Evolutionary conservation across 768 basidiomycete genomes (phyloP).

Genomic region (Hericium coralloides): DNA sequence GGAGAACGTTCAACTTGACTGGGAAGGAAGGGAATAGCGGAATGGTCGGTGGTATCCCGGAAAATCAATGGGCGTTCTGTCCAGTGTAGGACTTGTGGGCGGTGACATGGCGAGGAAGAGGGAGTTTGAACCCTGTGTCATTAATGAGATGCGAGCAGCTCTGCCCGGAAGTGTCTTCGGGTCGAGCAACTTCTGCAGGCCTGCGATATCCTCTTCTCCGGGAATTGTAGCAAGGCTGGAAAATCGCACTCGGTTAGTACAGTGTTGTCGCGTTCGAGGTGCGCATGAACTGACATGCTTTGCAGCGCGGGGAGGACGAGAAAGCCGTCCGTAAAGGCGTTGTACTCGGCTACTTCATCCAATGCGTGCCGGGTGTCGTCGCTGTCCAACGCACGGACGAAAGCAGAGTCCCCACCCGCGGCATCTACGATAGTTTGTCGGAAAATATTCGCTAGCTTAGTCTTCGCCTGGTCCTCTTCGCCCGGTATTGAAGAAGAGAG

Average conservation of each 20-base stretch:
- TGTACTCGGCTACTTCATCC: slow-evolving; percentile 24
- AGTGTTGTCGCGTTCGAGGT: too few relatives aligned
- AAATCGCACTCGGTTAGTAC: background rate
- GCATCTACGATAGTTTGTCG: slow-evolving; percentile 14
- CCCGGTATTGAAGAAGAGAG: slow-evolving; percentile 18
- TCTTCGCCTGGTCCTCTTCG: slow-evolving; percentile 10
- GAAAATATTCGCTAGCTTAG: slow-evolving; percentile 18
- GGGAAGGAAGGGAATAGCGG: slow-evolving; percentile 12
- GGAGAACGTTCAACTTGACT: slow-evolving; percentile 1
- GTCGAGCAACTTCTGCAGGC: slow-evolving; percentile 21
- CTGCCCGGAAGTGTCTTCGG: slow-evolving; percentile 21
- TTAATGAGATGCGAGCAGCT: slow-evolving; percentile 18
- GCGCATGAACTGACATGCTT: slow-evolving; percentile 21
- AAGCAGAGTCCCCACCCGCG: slow-evolving; percentile 17
- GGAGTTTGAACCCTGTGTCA: slow-evolving; percentile 19
- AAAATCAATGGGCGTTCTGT: slow-evolving; percentile 7
- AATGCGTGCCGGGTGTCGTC: slow-evolving; percentile 24
- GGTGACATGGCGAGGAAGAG: slow-evolving; percentile 20
- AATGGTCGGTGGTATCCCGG: slow-evolving; percentile 9
- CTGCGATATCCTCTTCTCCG: slow-evolving; percentile 25
- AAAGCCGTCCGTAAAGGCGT: slow-evolving; percentile 27
- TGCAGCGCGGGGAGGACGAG: slow-evolving; percentile 25
- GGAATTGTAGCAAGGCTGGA: slow-evolving; percentile 24
- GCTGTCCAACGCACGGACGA: slow-evolving; percentile 20
- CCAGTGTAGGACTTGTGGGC: slow-evolving; percentile 12